These are phyloP conservation scores for Talaromyces sp. DNA, from an alignment of 2,329 filamentous ascomycete genomes.

Conservation along the genomic window DNA sequence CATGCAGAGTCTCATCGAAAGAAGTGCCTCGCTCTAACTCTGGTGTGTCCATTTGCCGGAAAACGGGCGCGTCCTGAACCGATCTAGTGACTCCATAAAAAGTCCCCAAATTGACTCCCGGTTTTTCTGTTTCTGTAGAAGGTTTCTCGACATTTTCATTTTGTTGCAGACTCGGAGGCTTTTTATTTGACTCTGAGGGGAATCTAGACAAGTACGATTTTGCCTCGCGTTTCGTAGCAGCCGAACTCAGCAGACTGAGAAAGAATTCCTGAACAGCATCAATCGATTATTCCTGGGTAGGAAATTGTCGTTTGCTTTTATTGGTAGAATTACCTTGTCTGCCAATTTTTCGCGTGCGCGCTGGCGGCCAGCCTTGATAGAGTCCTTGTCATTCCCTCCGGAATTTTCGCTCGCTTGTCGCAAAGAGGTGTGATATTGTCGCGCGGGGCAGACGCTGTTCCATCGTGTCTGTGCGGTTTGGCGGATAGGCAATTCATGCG, in stretches of 20 bases:
- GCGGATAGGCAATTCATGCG: slow-evolving; percentile 4
- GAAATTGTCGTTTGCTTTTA: background rate
- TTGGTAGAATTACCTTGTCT: slow-evolving; percentile 28
- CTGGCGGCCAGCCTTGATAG: slow-evolving; percentile 19
- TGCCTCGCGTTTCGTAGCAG: slow-evolving; percentile 87
- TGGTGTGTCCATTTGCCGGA: slow-evolving; percentile 49
- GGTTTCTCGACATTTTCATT: slow-evolving; percentile 19
- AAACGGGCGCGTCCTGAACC: slow-evolving; percentile 55
- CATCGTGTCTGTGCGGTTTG: background rate
- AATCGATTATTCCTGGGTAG: background rate
- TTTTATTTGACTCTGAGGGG: slow-evolving; percentile 40
- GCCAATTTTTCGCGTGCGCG: slow-evolving; percentile 40
- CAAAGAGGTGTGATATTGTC: slow-evolving; percentile 6
- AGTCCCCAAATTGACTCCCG: slow-evolving; percentile 56
- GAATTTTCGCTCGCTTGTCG: slow-evolving; percentile 1
- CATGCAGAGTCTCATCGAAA: slow-evolving; percentile 54
- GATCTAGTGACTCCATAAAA: slow-evolving; percentile 56
- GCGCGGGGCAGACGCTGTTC: background rate
- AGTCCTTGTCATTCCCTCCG: background rate
- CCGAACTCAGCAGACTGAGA: slow-evolving; percentile 78
- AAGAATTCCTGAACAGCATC: slow-evolving; percentile 63
- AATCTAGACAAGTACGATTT: slow-evolving; percentile 89
- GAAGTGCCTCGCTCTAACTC: slow-evolving; percentile 26
- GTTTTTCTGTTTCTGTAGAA: slow-evolving; percentile 28
- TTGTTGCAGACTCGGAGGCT: slow-evolving; percentile 26